A percentile compares a stretch with the other conserved stretches of the same genome.
These are phyloP conservation scores for Yarrowia sp. DNA, from an alignment of 805 yeast species.

Conservation along the genomic window DNA sequence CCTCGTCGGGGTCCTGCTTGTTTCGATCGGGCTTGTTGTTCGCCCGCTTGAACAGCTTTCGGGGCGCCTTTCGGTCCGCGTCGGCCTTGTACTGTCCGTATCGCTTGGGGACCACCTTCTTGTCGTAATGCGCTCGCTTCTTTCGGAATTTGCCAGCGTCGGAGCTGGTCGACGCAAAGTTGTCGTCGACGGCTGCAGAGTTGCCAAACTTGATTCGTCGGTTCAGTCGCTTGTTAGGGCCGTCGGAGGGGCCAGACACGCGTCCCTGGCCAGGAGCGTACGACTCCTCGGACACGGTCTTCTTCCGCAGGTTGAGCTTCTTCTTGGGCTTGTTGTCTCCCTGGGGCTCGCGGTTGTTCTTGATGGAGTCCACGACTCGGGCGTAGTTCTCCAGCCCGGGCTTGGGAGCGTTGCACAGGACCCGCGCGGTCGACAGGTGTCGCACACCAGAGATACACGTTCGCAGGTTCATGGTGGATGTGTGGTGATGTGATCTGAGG, in stretches of 20 bases:
- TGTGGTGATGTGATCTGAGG: not conserved
- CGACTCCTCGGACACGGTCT: not conserved
- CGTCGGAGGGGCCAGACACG: not conserved
- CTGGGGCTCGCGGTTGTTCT: not conserved
- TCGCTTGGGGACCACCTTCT: slow-evolving; percentile 23
- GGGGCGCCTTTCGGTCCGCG: slow-evolving; percentile 23
- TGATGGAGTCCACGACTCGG: slow-evolving; percentile 25
- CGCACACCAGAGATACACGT: slow-evolving; percentile 20
- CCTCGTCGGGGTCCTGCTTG: not conserved
- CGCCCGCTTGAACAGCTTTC: slow-evolving; percentile 4
- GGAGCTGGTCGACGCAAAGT: slow-evolving; percentile 11
- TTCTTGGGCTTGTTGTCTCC: not conserved
- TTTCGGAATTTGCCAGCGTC: not conserved
- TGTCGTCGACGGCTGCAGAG: not conserved
- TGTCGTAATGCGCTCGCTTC: slow-evolving; percentile 17
- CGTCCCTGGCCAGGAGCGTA: slow-evolving; percentile 18
- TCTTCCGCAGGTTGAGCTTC: slow-evolving; percentile 12
- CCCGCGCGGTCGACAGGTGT: slow-evolving; percentile 20
- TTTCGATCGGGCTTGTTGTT: too few relatives aligned
- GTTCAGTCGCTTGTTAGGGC: not conserved
- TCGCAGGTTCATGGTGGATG: slow-evolving; percentile 13
- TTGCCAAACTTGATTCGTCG: slow-evolving; percentile 14
- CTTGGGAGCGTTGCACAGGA: slow-evolving; percentile 15
- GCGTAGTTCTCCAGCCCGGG: slow-evolving; percentile 25
- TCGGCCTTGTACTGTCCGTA: slow-evolving; percentile 17